Evolutionary conservation across 169 alveolate species (phyloP), one percentile per base, ranked within the genome.

Genomic region (Plasmodium ovale): DNA sequence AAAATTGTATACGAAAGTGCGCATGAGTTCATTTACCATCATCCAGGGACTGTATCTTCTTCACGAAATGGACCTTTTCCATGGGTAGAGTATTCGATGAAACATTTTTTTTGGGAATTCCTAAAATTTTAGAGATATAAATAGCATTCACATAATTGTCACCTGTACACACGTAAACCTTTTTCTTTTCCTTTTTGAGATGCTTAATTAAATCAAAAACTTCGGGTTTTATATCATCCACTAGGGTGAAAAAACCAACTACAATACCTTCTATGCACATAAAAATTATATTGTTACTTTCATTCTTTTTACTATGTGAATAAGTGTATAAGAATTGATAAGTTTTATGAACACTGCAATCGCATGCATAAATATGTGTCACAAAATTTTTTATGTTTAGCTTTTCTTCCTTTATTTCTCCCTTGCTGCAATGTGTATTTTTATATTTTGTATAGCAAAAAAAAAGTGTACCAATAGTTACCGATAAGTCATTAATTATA

Each of bases 281-380:
- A 79, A 79, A 79, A 79, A 79, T 79, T 19, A 79, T 79, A 53
- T 79, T 79, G 33, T 79, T 44, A 19, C 82, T 65, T 79, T 79
- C 89, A 69, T 79, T 79, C 51, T 79, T 79, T 79, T 79, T 79
- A 54, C 89, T 79, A 64, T 79, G 62, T 7, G 89, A 79, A 64
- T 79, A 79, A 35, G 49, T 62, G 58, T 64, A 79, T 44, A 79
- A 68, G 56, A 47, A 79, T n/a, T 79, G 89, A 79, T 79, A 79
- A 2, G 89, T 79, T 58, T 79, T 64, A 27, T 79, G 89, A 16
- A 79, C 89, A 79, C 58, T 64, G 31, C 89, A 79, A 64, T 79
- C 89, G 65, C 89, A 79, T 16, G 89, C 62, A 37, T 79, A 79
- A 6, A 79, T 25, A 79, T 79, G 39, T 54, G 37, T 56, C 31